Conservation (phyloP, 805 yeast genomes). For the Monosporozyma aerobia region DNA sequence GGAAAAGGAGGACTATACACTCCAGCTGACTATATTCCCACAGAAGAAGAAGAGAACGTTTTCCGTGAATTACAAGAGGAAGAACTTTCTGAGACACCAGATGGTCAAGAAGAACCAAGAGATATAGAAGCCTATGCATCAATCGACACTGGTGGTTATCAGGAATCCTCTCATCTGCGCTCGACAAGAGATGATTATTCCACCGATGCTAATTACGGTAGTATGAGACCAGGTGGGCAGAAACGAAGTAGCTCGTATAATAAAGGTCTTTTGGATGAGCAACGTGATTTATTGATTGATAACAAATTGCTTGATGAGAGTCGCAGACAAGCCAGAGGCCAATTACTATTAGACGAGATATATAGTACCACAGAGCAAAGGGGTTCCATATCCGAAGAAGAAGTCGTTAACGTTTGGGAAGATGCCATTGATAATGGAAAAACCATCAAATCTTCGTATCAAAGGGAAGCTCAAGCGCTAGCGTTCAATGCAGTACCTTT, state of each 20-base stretch:
- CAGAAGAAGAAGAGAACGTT: slow-evolving; percentile 11
- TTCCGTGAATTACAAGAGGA: slow-evolving; percentile 5
- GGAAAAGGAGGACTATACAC: slow-evolving; percentile 28
- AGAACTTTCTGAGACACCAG: slow-evolving; percentile 1
- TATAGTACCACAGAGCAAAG: slow-evolving; percentile 9
- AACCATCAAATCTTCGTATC: slow-evolving; percentile 23
- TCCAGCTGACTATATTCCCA: slow-evolving; percentile 24
- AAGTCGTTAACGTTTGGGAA: slow-evolving; percentile 24
- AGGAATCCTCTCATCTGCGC: not conserved
- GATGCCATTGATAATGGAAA: slow-evolving; percentile 26
- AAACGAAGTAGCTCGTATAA: slow-evolving; percentile 9
- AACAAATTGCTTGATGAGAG: slow-evolving; percentile 18
- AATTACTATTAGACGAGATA: slow-evolving; percentile 5
- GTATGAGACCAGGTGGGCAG: not conserved
- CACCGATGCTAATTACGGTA: slow-evolving; percentile 3
- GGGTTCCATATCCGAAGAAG: slow-evolving; percentile 8
- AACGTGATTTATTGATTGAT: slow-evolving; percentile 27
- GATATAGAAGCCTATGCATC: slow-evolving; percentile 1
- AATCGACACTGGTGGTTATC: not conserved
- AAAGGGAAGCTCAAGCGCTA: slow-evolving; percentile 37
- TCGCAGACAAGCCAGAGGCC: slow-evolving; percentile 4
- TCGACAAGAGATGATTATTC: not conserved
- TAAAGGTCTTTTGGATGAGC: slow-evolving; percentile 21
- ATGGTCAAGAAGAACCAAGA: not conserved
- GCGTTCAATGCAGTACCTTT: slow-evolving; percentile 48